phyloP scores from a whole-genome alignment of 768 basidiomycete species.

The Lactifluus piperatus region DNA sequence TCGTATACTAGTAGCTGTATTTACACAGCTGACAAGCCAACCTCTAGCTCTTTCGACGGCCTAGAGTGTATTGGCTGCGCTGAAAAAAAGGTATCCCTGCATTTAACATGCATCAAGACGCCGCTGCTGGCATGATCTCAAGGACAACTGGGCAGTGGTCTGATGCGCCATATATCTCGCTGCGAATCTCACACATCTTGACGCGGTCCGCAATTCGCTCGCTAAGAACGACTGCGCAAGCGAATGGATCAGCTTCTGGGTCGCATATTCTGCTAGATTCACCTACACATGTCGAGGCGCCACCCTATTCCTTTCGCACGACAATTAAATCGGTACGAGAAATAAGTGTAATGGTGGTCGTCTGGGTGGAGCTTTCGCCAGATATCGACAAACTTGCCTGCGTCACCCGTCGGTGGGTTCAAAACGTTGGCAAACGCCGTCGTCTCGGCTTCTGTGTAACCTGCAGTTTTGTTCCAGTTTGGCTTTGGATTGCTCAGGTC shows the following conservation, averaged over 20 bases:
- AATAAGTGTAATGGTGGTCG: constrained; percentile 75
- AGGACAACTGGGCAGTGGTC: constrained; percentile 78
- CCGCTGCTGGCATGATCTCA: constrained; percentile 41
- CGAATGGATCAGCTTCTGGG: not conserved
- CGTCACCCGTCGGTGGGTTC: constrained; percentile 35
- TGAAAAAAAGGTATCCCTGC: not conserved
- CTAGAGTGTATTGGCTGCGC: too few species aligned
- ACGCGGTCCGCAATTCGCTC: constrained; percentile 55
- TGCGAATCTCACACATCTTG: constrained; percentile 78
- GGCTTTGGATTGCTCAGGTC: constrained; percentile 60
- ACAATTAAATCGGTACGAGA: constrained; percentile 76
- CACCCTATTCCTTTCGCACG: constrained; percentile 76
- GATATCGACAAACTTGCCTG: constrained; percentile 55
- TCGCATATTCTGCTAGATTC: not conserved
- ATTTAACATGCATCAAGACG: not conserved
- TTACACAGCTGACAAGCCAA: not conserved
- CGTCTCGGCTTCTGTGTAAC: constrained; percentile 79
- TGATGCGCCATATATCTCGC: constrained; percentile 80
- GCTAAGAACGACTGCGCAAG: constrained; percentile 59
- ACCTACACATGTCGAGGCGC: constrained; percentile 78
- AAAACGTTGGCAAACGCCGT: constrained; percentile 65
- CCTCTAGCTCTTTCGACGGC: not conserved
- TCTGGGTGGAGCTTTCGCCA: constrained; percentile 69
- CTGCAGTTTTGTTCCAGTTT: constrained; percentile 86
- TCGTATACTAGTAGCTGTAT: too few species aligned